Base-by-base conservation (phyloP, 148 eudicot species). In the Rhododendron vialii region DNA sequence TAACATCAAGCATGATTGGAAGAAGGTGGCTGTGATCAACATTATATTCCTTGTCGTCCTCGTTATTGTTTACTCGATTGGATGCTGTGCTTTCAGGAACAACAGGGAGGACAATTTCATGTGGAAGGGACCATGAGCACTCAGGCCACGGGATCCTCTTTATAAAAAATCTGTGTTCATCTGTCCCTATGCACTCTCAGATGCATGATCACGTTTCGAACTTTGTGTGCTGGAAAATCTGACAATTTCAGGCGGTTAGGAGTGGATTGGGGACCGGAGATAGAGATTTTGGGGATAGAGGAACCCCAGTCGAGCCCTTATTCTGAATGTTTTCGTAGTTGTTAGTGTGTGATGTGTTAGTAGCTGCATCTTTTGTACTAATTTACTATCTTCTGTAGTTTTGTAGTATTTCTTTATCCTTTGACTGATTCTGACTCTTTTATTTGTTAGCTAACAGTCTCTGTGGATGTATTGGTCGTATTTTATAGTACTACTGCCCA, bases 81-180 rank as follows among this genome's bases (percentile, higher is more conserved):
- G 98, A 7, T 96, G 99, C 88, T 93, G 96, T 50, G 98, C 99
- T 20, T 92, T 95, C 87, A 90, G 97, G 77, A 96, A 94, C 97
- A 94, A 95, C 89, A 82, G 94, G 83, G 93, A 92, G 87, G 96
- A 93, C 86, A 90, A 91, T 86, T 78, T 85, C 59, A 26, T 57
- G n/a, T 94, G 95, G 94, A 95, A 92, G 88, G 90, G 93, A 2
- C 90, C 88, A 84, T 92, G 87, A 75, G 41, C 76, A 4, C 41
- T 33, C 41, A 15, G 17, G 74, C 74, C 74, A 10, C 33, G 5
- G 35, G 74, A 67, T 67, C 74, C 33, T 67, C 33, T 67, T 1
- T 67, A 11, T 0, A 10, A 35, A 11, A 65, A 26, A n/a, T 65
- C 11, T n/a, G 10, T 65, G 30, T 65, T 26, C 73, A 26, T 8